Evolutionary conservation across 2,329 filamentous ascomycete species (phyloP), one percentile per base, ranked within the genome.

Genomic region (Ophiostoma pallidulum): DNA sequence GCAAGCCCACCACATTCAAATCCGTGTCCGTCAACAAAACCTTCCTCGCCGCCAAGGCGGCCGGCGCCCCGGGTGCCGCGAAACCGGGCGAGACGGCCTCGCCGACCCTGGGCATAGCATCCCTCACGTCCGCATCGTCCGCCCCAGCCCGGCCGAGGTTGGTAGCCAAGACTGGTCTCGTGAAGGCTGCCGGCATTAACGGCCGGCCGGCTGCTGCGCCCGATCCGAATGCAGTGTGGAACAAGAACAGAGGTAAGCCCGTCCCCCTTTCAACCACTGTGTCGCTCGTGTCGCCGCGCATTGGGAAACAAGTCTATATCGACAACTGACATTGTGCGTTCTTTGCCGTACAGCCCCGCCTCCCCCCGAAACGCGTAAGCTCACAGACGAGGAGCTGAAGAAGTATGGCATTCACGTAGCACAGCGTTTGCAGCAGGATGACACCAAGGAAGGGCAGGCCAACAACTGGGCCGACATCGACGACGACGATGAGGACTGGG

Each of bases 381-480:
- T 89, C 50, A 91, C 87, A 4, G 87, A 94, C 57, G 87, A 94
- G 62, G 87, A 94, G 61, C 72, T 94, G 59, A 84, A 88, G 62
- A 86, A 88, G 61, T 89, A 86, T 64, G 86, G 87, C 28, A 92
- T 92, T 58, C 87, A 92, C 61, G 77, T 94, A 66, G 85, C 86
- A 48, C 87, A 77, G 57, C 81, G 87, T 56, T 69, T 92, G 48
- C 82, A 87, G 54, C 76, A 84, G 42, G 85, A 89, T 60, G 65
- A 72, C 45, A 48, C 45, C 16, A 52, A 53, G 28, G n/a, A n/a
- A n/a, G 85, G 85, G 50, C 84, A 89, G 57, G 80, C 82, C 28
- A 91, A 89, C 29, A 91, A 90, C 62, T 94, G 87, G 87, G 87
- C 86, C 20, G 87, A 94, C 59, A 90, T 91, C 51, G 87, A 92